Base-by-base conservation (phyloP, 1,284 basidiomycete species). In the Leccinum insigne region DNA sequence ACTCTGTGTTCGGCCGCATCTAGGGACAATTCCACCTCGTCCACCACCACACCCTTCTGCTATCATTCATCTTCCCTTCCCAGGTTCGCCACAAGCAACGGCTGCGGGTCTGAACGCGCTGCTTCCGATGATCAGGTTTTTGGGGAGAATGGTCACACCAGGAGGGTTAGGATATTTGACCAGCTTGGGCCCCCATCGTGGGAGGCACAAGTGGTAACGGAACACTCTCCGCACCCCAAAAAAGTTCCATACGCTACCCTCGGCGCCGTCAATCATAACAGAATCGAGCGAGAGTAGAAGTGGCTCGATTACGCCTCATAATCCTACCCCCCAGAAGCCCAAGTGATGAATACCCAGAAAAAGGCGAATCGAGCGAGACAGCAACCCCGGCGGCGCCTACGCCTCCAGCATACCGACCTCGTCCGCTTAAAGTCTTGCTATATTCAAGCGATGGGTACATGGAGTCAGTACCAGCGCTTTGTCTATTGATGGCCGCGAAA, bases 381-480 rank as follows among this genome's bases (percentile, higher is more conserved):
- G 44, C 35, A 18, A 66, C 18, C 16, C 11, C 29, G 13, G 26
- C 52, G 10, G 32, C 32, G 32, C 9, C 56, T 32, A 11, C 14
- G 11, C 44, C 63, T 64, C 60, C 68, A 18, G 42, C 71, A 64
- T 76, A 77, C 61, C 69, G 58, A 16, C 78, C 82, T 40, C 84
- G 91, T 42, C 90, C 90, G 8, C 80, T 89, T 64, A 91, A 91
- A 75, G 79, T 93, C 61, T 80, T 93, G 66, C 74, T 93, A 42
- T 90, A 91, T 74, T 90, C 88, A 14, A 84, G 88, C n/a, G 92
- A 94, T 73, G 92, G 92, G 49, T 93, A 93, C 77, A 98, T 96
- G 29, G 97, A 99, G 79, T 93, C 92, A 44, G 88, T 97, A 14
- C 86, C 96, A 60, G 96, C 95, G 14, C 82, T 99, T 58, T 88